These are phyloP conservation scores for Aspergillus melleus DNA, from an alignment of 2,329 filamentous ascomycete species.

Conservation along the genomic window DNA sequence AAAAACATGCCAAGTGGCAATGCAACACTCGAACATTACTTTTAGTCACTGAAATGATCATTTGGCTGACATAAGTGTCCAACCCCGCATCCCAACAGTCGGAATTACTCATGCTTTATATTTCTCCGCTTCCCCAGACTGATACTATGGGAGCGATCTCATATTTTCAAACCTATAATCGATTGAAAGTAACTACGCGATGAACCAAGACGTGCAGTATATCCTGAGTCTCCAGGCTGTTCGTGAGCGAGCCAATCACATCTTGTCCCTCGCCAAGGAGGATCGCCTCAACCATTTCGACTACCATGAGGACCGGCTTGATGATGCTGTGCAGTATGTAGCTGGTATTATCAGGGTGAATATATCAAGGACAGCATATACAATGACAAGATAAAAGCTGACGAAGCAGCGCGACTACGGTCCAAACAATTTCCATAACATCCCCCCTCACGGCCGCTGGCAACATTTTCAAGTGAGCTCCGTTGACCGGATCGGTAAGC, in stretches of 20 bases:
- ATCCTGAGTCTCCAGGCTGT: conserved; percentile 31
- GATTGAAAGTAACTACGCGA: not conserved
- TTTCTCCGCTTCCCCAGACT: not conserved
- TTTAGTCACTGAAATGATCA: conserved; percentile 5
- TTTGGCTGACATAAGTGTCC: not conserved
- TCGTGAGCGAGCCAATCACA: conserved; percentile 26
- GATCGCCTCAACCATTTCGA: conserved; percentile 46
- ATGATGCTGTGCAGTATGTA: conserved; percentile 46
- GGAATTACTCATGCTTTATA: not conserved
- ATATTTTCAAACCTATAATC: not conserved
- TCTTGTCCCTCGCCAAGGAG: conserved; percentile 38
- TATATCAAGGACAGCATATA: not conserved
- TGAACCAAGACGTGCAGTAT: conserved; percentile 26
- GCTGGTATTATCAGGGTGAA: conserved; percentile 45
- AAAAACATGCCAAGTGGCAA: not conserved
- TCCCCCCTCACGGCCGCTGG: conserved; percentile 60
- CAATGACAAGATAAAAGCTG: not conserved
- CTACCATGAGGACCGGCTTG: conserved; percentile 41
- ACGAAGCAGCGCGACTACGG: conserved; percentile 51
- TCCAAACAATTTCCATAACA: conserved; percentile 47
- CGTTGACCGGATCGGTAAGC: conserved; percentile 48
- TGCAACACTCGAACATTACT: not conserved
- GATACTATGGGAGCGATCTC: not conserved
- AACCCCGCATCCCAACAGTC: conserved; percentile 5
- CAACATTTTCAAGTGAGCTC: conserved; percentile 63